A percentile compares a stretch with the other conserved stretches of the same genome.
phyloP scores from a whole-genome alignment of 1,139 yeast species.

The Trichomonascaceae sp. region DNA sequence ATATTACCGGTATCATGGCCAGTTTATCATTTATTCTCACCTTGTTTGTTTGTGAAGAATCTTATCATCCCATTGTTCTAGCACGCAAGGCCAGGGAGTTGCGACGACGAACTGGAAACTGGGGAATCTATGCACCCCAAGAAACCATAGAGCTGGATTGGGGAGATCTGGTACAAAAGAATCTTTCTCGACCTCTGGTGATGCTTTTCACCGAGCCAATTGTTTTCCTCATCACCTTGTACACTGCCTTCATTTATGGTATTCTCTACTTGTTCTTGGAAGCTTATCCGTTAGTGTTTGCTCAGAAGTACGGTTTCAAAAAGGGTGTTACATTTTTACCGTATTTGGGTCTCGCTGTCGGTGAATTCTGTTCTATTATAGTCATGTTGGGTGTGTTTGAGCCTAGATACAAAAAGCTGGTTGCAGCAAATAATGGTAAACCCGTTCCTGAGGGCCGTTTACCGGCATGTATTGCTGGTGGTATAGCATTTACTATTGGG shows the following conservation, averaged over 20 bases:
- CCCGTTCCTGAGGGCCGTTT: constrained; percentile 77
- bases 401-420: constrained; percentile 35
- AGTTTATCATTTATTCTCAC: constrained; percentile 32
- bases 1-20: constrained; percentile 49
- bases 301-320: constrained; percentile 47
- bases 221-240: constrained; percentile 58
- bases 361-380: constrained; percentile 36
- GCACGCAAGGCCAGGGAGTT: constrained; percentile 41
- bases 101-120: constrained; percentile 47
- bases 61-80: constrained; percentile 42
- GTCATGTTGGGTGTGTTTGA: constrained; percentile 33
- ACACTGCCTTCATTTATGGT: constrained; percentile 83
- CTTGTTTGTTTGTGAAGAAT: constrained; percentile 40
- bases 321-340: constrained; percentile 51
- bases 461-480: constrained; percentile 67
- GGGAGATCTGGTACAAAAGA: constrained; percentile 61
- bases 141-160: constrained; percentile 61
- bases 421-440: constrained; percentile 47
- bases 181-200: constrained; percentile 60
- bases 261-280: constrained; percentile 70
- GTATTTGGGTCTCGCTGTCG: constrained; percentile 45
- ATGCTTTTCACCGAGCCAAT: constrained; percentile 74
- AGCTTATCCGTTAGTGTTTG: constrained; percentile 71
- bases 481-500: constrained; percentile 65
- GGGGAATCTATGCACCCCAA: constrained; percentile 84